These are phyloP conservation scores for Ogataea methanolica DNA, from an alignment of 805 yeast genomes.

Conservation along the genomic window DNA sequence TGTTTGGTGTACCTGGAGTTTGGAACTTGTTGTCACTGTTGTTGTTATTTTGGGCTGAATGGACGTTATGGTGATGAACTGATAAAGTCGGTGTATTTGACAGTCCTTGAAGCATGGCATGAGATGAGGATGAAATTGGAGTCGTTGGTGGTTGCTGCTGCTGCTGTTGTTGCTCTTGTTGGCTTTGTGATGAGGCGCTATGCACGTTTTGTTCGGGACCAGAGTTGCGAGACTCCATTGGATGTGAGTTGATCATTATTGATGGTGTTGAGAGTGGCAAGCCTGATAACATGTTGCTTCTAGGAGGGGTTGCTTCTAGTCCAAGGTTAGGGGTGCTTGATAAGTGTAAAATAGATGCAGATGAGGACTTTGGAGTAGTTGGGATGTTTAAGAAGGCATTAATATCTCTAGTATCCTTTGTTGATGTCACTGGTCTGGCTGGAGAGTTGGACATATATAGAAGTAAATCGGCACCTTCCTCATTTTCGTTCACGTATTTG, in stretches of 20 bases:
- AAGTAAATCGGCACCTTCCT: constrained; percentile 77
- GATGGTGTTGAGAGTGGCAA: constrained; percentile 22
- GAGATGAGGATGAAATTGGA: constrained; percentile 7
- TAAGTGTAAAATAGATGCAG: constrained; percentile 13
- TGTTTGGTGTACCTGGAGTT: constrained; percentile 14
- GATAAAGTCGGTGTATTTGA: constrained; percentile 4
- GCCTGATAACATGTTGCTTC: constrained; percentile 7
- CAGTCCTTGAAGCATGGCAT: not conserved
- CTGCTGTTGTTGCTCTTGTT: too few species aligned
- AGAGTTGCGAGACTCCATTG: too few species aligned
- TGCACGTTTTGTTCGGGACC: too few species aligned
- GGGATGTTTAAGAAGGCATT: constrained; percentile 19
- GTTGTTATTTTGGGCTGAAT: not conserved
- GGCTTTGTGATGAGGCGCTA: too few species aligned
- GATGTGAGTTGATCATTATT: constrained; percentile 4
- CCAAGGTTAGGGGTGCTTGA: constrained; percentile 15
- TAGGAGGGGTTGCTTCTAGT: constrained; percentile 25
- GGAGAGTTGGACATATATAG: constrained; percentile 85
- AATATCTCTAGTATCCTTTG: constrained; percentile 13
- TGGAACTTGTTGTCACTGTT: constrained; percentile 5
- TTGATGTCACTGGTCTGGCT: constrained; percentile 31
- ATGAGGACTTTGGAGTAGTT: constrained; percentile 25
- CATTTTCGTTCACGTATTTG: constrained; percentile 23
- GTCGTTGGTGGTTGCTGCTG: constrained; percentile 15
- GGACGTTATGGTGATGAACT: not conserved